phyloP scores from a whole-genome alignment of 148 eudicot species.

The Spergularia marina region DNA sequence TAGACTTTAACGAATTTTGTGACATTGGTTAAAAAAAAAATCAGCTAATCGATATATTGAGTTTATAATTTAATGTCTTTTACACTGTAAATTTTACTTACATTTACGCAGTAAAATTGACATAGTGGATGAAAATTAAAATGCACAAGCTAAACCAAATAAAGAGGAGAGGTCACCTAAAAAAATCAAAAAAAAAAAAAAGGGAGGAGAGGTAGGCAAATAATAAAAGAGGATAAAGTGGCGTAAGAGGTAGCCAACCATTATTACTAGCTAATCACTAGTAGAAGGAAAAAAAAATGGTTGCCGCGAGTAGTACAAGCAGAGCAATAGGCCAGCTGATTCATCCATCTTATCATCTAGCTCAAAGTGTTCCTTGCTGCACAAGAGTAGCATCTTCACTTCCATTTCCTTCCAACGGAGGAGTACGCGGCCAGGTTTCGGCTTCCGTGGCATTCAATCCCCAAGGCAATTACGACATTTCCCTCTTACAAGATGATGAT shows the following conservation, averaged over 20 bases:
- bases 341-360: slow-evolving; percentile 23
- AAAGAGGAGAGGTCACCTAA: too few species aligned
- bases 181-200: too few species aligned
- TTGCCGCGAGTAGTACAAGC: background rate
- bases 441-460: slow-evolving; percentile 83
- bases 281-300: slow-evolving; percentile 21
- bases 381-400: background rate
- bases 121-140: too few species aligned
- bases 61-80: too few species aligned
- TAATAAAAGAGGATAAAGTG: slow-evolving; percentile 1
- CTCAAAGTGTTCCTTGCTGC: background rate
- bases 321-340: slow-evolving; percentile 31
- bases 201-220: background rate
- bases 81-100: too few species aligned
- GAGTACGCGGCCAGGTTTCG: slow-evolving; percentile 19
- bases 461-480: slow-evolving; percentile 66
- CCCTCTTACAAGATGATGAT: slow-evolving; percentile 58
- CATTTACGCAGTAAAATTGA: too few species aligned
- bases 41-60: too few species aligned
- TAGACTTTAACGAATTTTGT: too few species aligned
- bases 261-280: too few species aligned
- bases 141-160: too few species aligned
- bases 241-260: background rate
- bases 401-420: slow-evolving; percentile 8
- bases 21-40: too few species aligned